Evolutionary conservation across 345 rosid genomes (phyloP), one percentile per base, ranked within the genome.

Genomic region (Euphorbia pulcherrima): DNA sequence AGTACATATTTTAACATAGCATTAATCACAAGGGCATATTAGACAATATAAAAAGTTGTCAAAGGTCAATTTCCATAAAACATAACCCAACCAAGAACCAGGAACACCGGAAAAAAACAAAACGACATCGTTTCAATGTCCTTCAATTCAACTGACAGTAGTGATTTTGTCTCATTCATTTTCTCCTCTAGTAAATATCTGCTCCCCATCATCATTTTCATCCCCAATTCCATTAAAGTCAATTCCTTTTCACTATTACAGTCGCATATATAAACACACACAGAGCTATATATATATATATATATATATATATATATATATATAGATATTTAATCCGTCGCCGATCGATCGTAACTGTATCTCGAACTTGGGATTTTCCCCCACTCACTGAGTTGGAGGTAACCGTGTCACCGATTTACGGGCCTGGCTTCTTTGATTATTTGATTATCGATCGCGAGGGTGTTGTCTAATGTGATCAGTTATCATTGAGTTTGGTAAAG

Each of bases 61-160:
- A 54, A 59, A n/a, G n/a, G n/a, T n/a, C n/a, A n/a, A n/a, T n/a
- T n/a, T n/a, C n/a, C n/a, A n/a, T n/a, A n/a, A n/a, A n/a, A n/a
- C n/a, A n/a, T n/a, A n/a, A n/a, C n/a, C n/a, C n/a, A n/a, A n/a
- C n/a, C n/a, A n/a, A n/a, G n/a, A 65, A 17, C n/a, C 5, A 63
- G 27, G 28, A 62, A 26, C n/a, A 28, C 65, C 53, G 23, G 5
- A 16, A 44, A 44, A 44, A 44, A 12, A 11, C 1, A 54, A 53
- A 57, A 73, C 81, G 74, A 13, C 70, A 64, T 67, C 75, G 73
- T 51, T 7, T 8, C 37, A 33, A 2, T n/a, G n/a, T n/a, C n/a
- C n/a, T n/a, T 33, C 37, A 33, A 33, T 33, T 33, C 41, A 20
- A 30, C 44, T 30, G 14, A 12, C 50, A 44, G 50, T 44, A 12